Evolutionary conservation across 2,329 filamentous ascomycete genomes (phyloP), one percentile per base, ranked within the genome.

Genomic region (Fusarium papillatum): DNA sequence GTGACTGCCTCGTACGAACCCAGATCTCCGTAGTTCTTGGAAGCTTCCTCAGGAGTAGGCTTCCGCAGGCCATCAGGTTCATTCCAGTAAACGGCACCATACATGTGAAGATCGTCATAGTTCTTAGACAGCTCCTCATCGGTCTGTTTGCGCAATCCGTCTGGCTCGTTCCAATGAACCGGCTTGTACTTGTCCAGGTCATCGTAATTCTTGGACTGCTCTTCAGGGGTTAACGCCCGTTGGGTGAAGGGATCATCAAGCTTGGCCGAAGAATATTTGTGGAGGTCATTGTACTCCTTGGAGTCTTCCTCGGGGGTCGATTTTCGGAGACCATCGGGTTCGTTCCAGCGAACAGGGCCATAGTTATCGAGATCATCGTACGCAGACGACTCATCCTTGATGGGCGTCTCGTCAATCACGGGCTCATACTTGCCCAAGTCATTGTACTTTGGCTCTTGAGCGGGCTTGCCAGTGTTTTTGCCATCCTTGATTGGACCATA

Each of bases 21-120:
- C 7, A 88, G 79, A 43, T 88, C 87, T 17, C 83, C 80, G 70
- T 87, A 86, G 53, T 81, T 76, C 62, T 83, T 84, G 19, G 83
- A 83, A n/a, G 75, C 67, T 53, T 85, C 82, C 60, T 83, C 81
- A 1, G 80, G 50, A 4, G 81, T 81, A n/a, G 68, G 67, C 34
- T 82, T 74, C 13, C 79, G 77, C 22, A 82, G 72, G 16, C 81
- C 82, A 46, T 83, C 73, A 0, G 81, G 82, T 48, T 83, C 82
- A 36, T 81, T 82, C 78, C 80, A 83, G 17, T 68, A 74, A 22
- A 80, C 79, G 1, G 79, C 76, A 4, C 69, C 78, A 66, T 86
- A 86, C 19, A 80, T 78, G 41, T 80, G 67, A 3, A 86, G 77
- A 64, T 85, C 84, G 3, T 81, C 78, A 60, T 85, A 86, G 31